Evolutionary conservation across 305 asterid species (phyloP).

Genomic region (Fraxinus nigra): DNA sequence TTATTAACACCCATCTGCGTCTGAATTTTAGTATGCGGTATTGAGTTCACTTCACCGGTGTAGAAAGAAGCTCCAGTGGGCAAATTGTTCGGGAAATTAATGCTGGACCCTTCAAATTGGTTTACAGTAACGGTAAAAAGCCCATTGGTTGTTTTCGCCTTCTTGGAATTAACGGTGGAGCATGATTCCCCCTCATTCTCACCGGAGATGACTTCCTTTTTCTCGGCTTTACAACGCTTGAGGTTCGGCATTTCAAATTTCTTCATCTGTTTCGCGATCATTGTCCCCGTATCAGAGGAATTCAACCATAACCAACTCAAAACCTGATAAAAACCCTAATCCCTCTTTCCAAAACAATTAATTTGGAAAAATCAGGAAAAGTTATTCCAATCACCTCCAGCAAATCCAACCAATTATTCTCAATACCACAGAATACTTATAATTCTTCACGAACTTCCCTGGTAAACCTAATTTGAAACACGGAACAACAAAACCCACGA

Average conservation of each 20-base stretch:
- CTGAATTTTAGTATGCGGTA: background rate
- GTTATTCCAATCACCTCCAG: slow-evolving; percentile 23
- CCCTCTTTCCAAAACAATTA: slow-evolving; percentile 1
- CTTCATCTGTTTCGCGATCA: slow-evolving; percentile 40
- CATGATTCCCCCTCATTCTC: slow-evolving; percentile 33
- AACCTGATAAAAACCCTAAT: slow-evolving; percentile 39
- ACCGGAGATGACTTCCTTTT: slow-evolving; percentile 25
- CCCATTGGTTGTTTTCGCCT: slow-evolving; percentile 28
- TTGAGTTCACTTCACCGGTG: slow-evolving; percentile 30
- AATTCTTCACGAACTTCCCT: slow-evolving; percentile 2
- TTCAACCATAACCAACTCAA: slow-evolving; percentile 20
- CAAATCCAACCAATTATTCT: slow-evolving; percentile 9
- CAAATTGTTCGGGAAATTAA: slow-evolving; percentile 33
- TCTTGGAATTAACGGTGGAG: slow-evolving; percentile 24
- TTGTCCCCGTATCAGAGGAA: slow-evolving; percentile 30
- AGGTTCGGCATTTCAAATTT: slow-evolving; percentile 48
- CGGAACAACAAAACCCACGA: slow-evolving; percentile 20
- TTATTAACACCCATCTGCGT: slow-evolving; percentile 28
- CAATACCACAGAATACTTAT: slow-evolving; percentile 1
- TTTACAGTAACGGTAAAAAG: slow-evolving; percentile 43
- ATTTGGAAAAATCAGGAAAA: background rate
- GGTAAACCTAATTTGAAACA: slow-evolving; percentile 24
- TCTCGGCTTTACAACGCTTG: slow-evolving; percentile 56
- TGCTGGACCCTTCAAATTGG: slow-evolving; percentile 40
- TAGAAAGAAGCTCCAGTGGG: slow-evolving; percentile 26